Conservation (phyloP, 108 stramenopile genomes). For the Stephanodiscus triporus region DNA sequence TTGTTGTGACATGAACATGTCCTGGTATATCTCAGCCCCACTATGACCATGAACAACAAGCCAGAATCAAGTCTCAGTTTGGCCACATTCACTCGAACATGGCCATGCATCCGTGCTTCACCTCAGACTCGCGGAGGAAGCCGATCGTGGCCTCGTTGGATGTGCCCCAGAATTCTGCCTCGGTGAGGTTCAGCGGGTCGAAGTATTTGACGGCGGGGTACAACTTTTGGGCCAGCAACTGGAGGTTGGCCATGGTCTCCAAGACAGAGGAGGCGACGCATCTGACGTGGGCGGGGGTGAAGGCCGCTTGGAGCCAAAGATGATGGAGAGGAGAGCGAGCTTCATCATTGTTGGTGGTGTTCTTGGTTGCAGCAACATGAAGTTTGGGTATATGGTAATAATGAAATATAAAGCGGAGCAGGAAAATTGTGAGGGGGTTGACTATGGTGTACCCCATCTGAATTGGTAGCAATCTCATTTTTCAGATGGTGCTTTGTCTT, state of each 20-base stretch:
- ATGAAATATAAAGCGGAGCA: too few species aligned
- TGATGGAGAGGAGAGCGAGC: slow-evolving; percentile 25
- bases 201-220: slow-evolving; percentile 49
- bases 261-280: not conserved
- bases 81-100: slow-evolving; percentile 37
- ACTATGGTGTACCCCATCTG: too few species aligned
- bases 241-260: slow-evolving; percentile 45
- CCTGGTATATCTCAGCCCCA: too few species aligned
- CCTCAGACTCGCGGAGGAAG: slow-evolving; percentile 56
- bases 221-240: slow-evolving; percentile 37
- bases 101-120: slow-evolving; percentile 56
- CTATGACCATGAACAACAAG: too few species aligned
- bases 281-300: slow-evolving; percentile 25
- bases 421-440: too few species aligned
- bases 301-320: slow-evolving; percentile 30
- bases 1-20: too few species aligned
- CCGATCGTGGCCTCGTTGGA: slow-evolving; percentile 52
- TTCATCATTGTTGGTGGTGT: slow-evolving; percentile 20
- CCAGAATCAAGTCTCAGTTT: not conserved
- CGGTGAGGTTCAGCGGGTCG: slow-evolving; percentile 53
- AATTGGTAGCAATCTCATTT: too few species aligned
- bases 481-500: too few species aligned
- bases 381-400: too few species aligned
- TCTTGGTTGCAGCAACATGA: too few species aligned
- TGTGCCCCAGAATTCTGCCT: slow-evolving; percentile 46